Percentiles rank a stretch among this genome's conserved stretches.
These are phyloP conservation scores for Chrysoporthe cubensis DNA, from an alignment of 2,329 filamentous ascomycete species.

Conservation along the genomic window DNA sequence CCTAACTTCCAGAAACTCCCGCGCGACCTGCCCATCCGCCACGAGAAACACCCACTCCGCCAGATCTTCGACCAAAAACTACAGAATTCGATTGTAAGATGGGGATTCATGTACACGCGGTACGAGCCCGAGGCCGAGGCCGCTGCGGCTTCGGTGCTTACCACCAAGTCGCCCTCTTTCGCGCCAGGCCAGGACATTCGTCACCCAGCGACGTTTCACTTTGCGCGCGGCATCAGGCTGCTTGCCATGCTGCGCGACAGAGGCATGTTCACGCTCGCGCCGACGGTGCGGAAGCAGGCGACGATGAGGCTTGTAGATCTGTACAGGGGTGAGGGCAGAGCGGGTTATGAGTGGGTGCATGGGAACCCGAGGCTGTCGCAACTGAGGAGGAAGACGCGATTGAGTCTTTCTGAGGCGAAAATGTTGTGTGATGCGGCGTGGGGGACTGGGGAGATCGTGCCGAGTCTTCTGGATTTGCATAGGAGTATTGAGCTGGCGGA, in stretches of 20 bases:
- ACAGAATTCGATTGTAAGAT: conserved; percentile 47
- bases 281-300: conserved; percentile 35
- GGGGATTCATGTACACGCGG: conserved; percentile 48
- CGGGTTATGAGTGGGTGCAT: conserved; percentile 30
- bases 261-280: conserved; percentile 36
- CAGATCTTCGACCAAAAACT: conserved; percentile 48
- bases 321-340: conserved; percentile 36
- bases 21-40: conserved; percentile 46
- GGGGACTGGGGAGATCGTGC: conserved; percentile 39
- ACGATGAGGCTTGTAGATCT: conserved; percentile 39
- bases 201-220: conserved; percentile 33
- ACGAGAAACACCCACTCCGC: conserved; percentile 51
- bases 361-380: conserved; percentile 21
- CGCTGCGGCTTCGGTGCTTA: conserved; percentile 10
- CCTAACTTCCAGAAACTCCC: conserved; percentile 42
- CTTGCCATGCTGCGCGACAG: conserved; percentile 39
- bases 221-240: conserved; percentile 39
- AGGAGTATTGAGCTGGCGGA: conserved; percentile 33
- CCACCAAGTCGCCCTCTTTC: neutral
- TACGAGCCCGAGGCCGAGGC: conserved; percentile 29
- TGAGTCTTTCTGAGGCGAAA: conserved; percentile 41
- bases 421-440: conserved; percentile 43
- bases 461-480: conserved; percentile 35
- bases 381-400: conserved; percentile 32
- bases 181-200: conserved; percentile 4